phyloP scores from a whole-genome alignment of 2,329 filamentous ascomycete species.

The Paecilomyces formosus region DNA sequence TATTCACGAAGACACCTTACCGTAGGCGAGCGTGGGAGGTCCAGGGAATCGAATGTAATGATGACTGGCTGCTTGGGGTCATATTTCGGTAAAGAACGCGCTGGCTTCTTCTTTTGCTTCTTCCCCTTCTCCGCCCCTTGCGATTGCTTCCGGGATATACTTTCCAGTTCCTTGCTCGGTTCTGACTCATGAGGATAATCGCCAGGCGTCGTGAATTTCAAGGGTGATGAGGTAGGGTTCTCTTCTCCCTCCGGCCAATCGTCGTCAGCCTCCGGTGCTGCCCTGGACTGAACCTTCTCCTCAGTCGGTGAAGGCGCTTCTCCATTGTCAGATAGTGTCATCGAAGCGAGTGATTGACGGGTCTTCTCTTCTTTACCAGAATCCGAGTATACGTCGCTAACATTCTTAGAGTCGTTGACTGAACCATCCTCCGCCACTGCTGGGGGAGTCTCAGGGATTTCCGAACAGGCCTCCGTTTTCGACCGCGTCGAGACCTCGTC shows the following conservation, averaged over 20 bases:
- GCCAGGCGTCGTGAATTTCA: slow-evolving; percentile 10
- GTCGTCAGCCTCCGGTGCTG: slow-evolving; percentile 7
- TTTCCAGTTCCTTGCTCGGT: slow-evolving; percentile 4
- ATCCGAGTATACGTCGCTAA: slow-evolving; percentile 2
- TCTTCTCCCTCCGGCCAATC: slow-evolving; percentile 27
- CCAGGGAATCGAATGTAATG: slow-evolving; percentile 81
- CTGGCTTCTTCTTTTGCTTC: slow-evolving; percentile 20
- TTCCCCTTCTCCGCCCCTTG: slow-evolving; percentile 8
- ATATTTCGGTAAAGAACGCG: slow-evolving; percentile 30
- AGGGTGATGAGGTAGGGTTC: slow-evolving; percentile 9
- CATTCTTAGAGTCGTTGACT: not conserved
- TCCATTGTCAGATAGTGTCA: slow-evolving; percentile 19
- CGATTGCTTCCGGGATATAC: slow-evolving; percentile 5
- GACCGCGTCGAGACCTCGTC: slow-evolving; percentile 7
- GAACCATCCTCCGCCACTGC: not conserved
- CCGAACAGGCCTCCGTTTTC: slow-evolving; percentile 12
- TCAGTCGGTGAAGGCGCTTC: not conserved
- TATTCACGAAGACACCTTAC: slow-evolving; percentile 68
- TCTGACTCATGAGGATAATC: slow-evolving; percentile 7
- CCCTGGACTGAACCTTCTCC: slow-evolving; percentile 1
- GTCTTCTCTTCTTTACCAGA: slow-evolving; percentile 15
- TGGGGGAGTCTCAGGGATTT: slow-evolving; percentile 22
- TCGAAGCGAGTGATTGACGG: slow-evolving; percentile 18
- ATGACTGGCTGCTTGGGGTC: slow-evolving; percentile 58
- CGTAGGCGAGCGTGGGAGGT: slow-evolving; percentile 55